These are phyloP conservation scores for Miscanthus lutarioriparius DNA, from an alignment of 176 grass and related monocot species.

Conservation along the genomic window DNA sequence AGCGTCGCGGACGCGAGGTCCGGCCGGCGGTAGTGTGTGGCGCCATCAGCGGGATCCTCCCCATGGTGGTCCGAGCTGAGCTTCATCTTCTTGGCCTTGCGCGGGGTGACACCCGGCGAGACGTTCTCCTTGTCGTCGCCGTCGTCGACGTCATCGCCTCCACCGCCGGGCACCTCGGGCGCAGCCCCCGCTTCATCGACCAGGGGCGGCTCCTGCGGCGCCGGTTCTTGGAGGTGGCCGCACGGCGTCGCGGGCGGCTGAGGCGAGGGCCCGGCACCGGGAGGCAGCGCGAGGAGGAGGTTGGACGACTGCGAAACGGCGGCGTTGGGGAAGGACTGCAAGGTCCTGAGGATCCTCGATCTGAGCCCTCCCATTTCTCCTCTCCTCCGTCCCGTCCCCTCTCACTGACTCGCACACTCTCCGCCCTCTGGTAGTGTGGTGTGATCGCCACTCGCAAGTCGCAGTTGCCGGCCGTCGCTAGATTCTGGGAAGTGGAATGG, in stretches of 20 bases:
- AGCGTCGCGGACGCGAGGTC: constrained; percentile 65
- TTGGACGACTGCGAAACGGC: constrained; percentile 33
- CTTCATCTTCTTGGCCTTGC: constrained; percentile 47
- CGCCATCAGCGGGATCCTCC: background rate
- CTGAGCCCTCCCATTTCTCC: constrained; percentile 48
- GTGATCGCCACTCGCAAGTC: background rate
- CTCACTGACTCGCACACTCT: background rate
- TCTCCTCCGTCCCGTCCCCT: background rate
- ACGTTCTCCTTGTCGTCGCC: constrained; percentile 62
- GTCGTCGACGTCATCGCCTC: background rate
- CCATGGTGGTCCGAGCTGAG: background rate
- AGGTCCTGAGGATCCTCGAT: constrained; percentile 60
- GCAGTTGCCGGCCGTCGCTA: background rate
- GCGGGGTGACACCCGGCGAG: constrained; percentile 36
- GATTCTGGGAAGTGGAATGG: background rate
- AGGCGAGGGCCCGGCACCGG: background rate
- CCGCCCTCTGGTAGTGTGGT: background rate
- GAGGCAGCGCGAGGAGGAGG: constrained; percentile 28
- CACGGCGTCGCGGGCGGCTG: background rate
- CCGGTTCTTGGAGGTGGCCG: background rate
- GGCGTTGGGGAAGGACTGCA: constrained; percentile 53
- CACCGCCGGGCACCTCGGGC: background rate
- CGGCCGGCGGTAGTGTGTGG: constrained; percentile 49
- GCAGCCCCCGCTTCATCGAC: background rate
- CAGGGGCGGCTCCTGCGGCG: constrained; percentile 7